Percentiles rank a stretch among this genome's conserved stretches.
Conservation (phyloP, 768 basidiomycete genomes). For the Lenzites betulinus region DNA sequence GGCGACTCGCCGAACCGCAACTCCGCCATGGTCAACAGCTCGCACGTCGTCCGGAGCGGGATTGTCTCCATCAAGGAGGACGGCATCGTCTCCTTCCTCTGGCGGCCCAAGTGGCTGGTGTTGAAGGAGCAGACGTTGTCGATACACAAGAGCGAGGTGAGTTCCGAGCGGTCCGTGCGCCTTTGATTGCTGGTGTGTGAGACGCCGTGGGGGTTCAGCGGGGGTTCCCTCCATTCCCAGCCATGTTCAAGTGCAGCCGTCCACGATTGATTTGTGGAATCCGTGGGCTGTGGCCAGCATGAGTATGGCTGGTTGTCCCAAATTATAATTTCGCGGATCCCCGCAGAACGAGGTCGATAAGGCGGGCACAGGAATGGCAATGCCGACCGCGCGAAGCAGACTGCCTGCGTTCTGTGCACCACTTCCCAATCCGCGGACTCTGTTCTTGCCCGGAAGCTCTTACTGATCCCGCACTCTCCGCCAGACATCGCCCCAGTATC, state of each 20-base stretch:
- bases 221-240: no score
- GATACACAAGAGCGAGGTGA: constrained; percentile 91
- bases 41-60: constrained; percentile 67
- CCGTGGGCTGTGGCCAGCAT: no score
- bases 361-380: neutral
- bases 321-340: neutral
- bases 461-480: neutral
- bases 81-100: constrained; percentile 87
- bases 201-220: no score
- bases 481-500: constrained; percentile 50
- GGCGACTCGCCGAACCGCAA: constrained; percentile 73
- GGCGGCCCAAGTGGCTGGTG: constrained; percentile 89
- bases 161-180: constrained; percentile 26
- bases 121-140: constrained; percentile 77
- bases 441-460: neutral
- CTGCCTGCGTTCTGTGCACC: neutral
- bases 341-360: neutral
- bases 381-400: neutral
- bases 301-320: neutral
- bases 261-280: no score
- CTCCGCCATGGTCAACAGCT: constrained; percentile 35
- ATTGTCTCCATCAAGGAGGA: constrained; percentile 91
- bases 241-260: no score
- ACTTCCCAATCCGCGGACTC: constrained; percentile 7
- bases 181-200: no score